Evolutionary conservation across 352 stramenopile genomes (phyloP), one percentile per base, ranked within the genome.

Genomic region (Phytophthora colocasiae): DNA sequence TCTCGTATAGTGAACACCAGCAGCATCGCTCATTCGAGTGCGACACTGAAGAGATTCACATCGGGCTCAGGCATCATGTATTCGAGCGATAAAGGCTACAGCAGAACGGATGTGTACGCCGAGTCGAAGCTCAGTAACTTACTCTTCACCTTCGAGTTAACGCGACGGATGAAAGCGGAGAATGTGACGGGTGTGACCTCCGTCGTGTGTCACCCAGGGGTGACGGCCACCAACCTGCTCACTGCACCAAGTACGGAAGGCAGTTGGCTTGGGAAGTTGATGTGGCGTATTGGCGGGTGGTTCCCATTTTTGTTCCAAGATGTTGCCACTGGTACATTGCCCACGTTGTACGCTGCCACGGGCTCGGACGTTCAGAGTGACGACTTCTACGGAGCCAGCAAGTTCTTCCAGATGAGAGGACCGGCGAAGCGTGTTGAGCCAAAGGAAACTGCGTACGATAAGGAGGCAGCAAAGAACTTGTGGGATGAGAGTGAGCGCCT

Each of bases 71-170:
- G 14, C 2, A 74, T 69, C 31, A 69, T 66, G 50, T 54, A 63
- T 22, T 1, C 43, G 7, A 31, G 49, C 10, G 58, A 47, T 4
- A 44, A 59, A 24, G 55, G 41, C 1, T 84, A 84, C 57, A 57
- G 31, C 12, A 22, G 48, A 2, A 59, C 41, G 19, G 43, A 56
- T 0, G 74, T 73, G 9, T 90, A 92, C 58, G 4, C 27, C 1
- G 69, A 80, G 29, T 75, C 77, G 2, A 91, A 91, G 67, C 45
- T 90, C 6, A 69, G 50, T 43, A 90, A 89, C 60, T 15, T 89
- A 9, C 54, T 91, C 6, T 88, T 89, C 60, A 80, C 79, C 11
- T 48, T 65, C 2, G 75, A 89, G 56, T 73, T 87, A 12, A 22
- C 72, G 6, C 70, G 75, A 6, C 76, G 77, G 7, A 17, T 89